Evolutionary conservation across 1,284 basidiomycete genomes (phyloP), one percentile per base, ranked within the genome.

Genomic region (Boletus albobrunnescens): DNA sequence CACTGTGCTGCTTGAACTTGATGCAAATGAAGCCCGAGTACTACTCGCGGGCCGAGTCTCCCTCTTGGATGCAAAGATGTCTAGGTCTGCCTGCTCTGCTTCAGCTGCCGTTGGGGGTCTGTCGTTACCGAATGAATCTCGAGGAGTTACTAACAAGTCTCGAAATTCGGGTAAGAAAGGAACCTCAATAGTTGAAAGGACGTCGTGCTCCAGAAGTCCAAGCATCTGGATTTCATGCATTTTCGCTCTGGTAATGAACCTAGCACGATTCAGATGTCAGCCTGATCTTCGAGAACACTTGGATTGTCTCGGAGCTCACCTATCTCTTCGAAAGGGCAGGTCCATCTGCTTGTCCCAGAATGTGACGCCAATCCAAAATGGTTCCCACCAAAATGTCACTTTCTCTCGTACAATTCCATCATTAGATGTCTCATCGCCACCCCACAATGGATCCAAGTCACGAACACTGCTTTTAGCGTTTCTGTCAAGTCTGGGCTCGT

Each of bases 201-300:
- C 84, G 61, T 93, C 93, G 60, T 94, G 88, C 56, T 93, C 91
- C 39, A 95, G 73, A 9, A 94, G 73, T 4, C 93, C 93, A 8
- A 95, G 77, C 88, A 91, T 94, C 61, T 95, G 88, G 37, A 95
- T 92, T 61, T 94, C 88, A 58, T 91, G 88, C 91, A 96, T 94
- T 68, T 90, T 91, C 31, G 89, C 91, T 35, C 92, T 82, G 3
- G 91, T 85, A 22, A 96, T 76, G 61, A 96, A 97, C 54, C 87
- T 90, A 52, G 20, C 36, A 40, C 13, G 30, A 44, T 24, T 8
- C 35, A 24, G 40, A 24, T 36, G 22, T 51, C 41, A 50, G 35
- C 27, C 19, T 20, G 35, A 14, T 16, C 37, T 28, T 13, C 10
- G 2, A 43, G 14, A 13, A 33, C 50, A 17, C 4, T 35, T 24